Evolutionary conservation across 768 basidiomycete genomes (phyloP).

Genomic region (Leccinum longicurvipes): DNA sequence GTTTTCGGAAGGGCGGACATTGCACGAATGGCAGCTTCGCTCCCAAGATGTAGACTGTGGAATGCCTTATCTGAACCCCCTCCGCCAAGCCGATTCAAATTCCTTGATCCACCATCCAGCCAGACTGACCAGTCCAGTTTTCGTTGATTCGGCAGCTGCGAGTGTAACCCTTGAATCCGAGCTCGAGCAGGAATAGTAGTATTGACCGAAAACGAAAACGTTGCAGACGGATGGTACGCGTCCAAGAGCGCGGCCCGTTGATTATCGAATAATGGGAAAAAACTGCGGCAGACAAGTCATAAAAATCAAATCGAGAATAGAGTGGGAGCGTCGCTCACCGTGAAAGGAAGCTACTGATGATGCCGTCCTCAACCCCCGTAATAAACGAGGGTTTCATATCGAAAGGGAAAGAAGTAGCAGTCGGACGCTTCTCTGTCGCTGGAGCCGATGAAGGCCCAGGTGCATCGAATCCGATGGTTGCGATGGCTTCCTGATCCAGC

Average conservation of each 20-base stretch:
- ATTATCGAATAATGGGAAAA: constrained; percentile 80
- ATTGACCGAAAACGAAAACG: constrained; percentile 87
- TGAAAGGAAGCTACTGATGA: constrained; percentile 76
- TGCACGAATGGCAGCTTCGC: constrained; percentile 57
- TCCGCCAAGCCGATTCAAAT: constrained; percentile 66
- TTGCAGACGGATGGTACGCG: constrained; percentile 82
- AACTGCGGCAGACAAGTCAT: constrained; percentile 45
- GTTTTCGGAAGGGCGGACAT: constrained; percentile 70
- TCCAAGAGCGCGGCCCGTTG: constrained; percentile 63
- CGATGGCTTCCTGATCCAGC: constrained; percentile 78
- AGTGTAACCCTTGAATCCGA: constrained; percentile 65
- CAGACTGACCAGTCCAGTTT: constrained; percentile 78
- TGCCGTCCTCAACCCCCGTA: constrained; percentile 62
- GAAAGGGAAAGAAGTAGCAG: constrained; percentile 72
- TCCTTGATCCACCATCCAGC: constrained; percentile 67
- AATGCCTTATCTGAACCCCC: constrained; percentile 59
- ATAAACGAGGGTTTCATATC: constrained; percentile 73
- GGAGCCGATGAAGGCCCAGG: constrained; percentile 51
- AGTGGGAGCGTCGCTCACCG: constrained; percentile 45
- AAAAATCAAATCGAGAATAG: neutral
- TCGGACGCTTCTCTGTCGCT: constrained; percentile 39
- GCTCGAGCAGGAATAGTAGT: constrained; percentile 79
- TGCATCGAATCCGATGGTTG: constrained; percentile 74
- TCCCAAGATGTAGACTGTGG: constrained; percentile 68
- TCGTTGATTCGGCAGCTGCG: constrained; percentile 75